Percentiles rank a stretch among this genome's conserved stretches.
Evolutionary conservation across 2,329 filamentous ascomycete species (phyloP).

Genomic region (Colletotrichum chlorophyti): DNA sequence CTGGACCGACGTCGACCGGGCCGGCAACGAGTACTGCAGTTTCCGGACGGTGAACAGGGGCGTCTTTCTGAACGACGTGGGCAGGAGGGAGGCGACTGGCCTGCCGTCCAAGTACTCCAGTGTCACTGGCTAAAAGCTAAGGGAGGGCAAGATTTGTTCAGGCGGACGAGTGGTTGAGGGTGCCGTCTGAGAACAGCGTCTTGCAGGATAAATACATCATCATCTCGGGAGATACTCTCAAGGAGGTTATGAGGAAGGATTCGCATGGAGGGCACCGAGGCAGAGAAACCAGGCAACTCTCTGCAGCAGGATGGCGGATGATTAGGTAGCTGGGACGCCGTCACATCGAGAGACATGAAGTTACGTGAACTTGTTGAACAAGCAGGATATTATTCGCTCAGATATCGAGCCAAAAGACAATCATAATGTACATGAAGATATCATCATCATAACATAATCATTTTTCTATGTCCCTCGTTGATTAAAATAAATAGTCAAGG

Average conservation of each 20-base stretch:
- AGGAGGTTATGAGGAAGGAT: slow-evolving; percentile 10
- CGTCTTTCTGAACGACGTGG: slow-evolving; percentile 19
- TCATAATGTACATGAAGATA: background rate
- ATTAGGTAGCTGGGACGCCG: no score
- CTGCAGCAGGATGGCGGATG: background rate
- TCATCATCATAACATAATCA: background rate
- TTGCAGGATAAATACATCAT: slow-evolving; percentile 21
- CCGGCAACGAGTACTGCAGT: slow-evolving; percentile 18
- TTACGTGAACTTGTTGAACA: background rate
- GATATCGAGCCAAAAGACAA: background rate
- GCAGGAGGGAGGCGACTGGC: slow-evolving; percentile 7
- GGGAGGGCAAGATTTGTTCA: slow-evolving; percentile 10
- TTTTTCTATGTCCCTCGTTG: background rate
- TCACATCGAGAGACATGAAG: background rate
- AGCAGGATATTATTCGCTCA: background rate
- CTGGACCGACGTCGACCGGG: slow-evolving; percentile 9
- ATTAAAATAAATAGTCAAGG: background rate
- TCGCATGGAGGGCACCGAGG: no score
- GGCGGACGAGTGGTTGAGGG: slow-evolving; percentile 12
- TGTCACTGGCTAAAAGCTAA: slow-evolving; percentile 9
- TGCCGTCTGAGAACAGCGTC: slow-evolving; percentile 16
- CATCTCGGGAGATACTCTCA: slow-evolving; percentile 14
- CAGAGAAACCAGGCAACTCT: no score
- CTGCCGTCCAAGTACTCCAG: slow-evolving; percentile 19
- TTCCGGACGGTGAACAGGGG: slow-evolving; percentile 21